A percentile compares a stretch with the other conserved stretches of the same genome.
Conservation (phyloP, 768 basidiomycete genomes). For the Chalciporus piperatus region DNA sequence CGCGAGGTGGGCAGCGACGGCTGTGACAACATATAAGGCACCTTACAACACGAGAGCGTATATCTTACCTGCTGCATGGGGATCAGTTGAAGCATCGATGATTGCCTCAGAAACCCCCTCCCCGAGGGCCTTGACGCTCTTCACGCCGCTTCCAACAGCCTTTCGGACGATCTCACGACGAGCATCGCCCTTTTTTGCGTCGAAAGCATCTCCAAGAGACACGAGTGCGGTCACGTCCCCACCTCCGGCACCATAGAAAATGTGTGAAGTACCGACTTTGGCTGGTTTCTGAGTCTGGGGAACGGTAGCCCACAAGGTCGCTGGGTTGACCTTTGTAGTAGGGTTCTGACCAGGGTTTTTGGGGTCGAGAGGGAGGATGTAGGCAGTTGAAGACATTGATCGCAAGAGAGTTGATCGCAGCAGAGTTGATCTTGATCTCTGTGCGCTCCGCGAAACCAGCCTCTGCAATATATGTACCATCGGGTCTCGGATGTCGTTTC, state of each 20-base stretch:
- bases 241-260: conserved; percentile 57
- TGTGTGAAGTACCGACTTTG: conserved; percentile 59
- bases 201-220: conserved; percentile 57
- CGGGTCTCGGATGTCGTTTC: conserved; percentile 21
- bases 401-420: conserved; percentile 19
- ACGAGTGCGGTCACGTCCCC: conserved; percentile 49
- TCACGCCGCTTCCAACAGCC: conserved; percentile 70
- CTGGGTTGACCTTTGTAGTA: conserved; percentile 40
- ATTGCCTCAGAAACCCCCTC: conserved; percentile 61
- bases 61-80: conserved; percentile 70
- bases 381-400: conserved; percentile 55
- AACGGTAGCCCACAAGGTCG: conserved; percentile 52
- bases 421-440: conserved; percentile 19
- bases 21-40: conserved; percentile 30
- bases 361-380: conserved; percentile 58
- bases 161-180: conserved; percentile 68
- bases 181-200: conserved; percentile 40
- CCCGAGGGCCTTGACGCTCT: conserved; percentile 56
- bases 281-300: conserved; percentile 49
- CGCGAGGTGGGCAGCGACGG: conserved; percentile 76
- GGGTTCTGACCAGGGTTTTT: conserved; percentile 30
- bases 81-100: conserved; percentile 63
- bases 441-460: conserved; percentile 13
- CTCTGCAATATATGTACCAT: conserved; percentile 20
- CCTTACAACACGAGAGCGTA: no score